Percentiles rank a stretch among this genome's conserved stretches.
Conservation (phyloP, 148 eudicot species). For the Hydrangea macrophylla region DNA sequence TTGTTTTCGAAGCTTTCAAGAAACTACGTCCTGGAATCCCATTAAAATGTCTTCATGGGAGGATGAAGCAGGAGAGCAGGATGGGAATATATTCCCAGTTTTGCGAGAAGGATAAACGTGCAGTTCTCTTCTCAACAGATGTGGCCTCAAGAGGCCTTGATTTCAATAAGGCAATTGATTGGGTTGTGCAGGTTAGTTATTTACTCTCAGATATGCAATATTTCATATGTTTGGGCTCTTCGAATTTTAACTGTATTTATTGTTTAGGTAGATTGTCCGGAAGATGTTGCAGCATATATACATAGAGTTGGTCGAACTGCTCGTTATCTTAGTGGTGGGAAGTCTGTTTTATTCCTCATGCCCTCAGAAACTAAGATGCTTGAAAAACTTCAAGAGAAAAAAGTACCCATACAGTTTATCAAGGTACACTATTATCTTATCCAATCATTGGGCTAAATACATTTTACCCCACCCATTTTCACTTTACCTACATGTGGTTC, state of each 20-base stretch:
- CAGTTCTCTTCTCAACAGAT: slow-evolving; percentile 83
- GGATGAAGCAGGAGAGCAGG: slow-evolving; percentile 87
- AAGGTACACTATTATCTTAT: slow-evolving; percentile 45
- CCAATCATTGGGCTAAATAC: no score
- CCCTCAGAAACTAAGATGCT: slow-evolving; percentile 85
- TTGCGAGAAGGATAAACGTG: slow-evolving; percentile 43
- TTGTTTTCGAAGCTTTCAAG: slow-evolving; percentile 78
- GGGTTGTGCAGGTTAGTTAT: slow-evolving; percentile 89
- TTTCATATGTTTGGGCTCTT: background rate
- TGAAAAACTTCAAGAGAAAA: slow-evolving; percentile 65
- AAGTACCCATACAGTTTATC: slow-evolving; percentile 51
- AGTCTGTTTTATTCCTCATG: slow-evolving; percentile 67
- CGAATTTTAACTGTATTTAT: slow-evolving; percentile 10
- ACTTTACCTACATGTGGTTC: no score
- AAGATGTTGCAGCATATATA: slow-evolving; percentile 76
- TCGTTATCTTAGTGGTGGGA: slow-evolving; percentile 71
- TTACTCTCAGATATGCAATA: background rate
- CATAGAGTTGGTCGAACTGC: slow-evolving; percentile 98
- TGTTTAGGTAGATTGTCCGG: slow-evolving; percentile 87
- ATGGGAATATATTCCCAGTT: slow-evolving; percentile 72
- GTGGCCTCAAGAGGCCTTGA: slow-evolving; percentile 94
- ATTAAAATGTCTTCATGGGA: slow-evolving; percentile 83
- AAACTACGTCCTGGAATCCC: slow-evolving; percentile 95
- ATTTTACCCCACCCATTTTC: no score
- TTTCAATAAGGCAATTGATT: slow-evolving; percentile 82